Base-by-base conservation (phyloP, 805 yeast species). In the Yamadazyma endophytica region DNA sequence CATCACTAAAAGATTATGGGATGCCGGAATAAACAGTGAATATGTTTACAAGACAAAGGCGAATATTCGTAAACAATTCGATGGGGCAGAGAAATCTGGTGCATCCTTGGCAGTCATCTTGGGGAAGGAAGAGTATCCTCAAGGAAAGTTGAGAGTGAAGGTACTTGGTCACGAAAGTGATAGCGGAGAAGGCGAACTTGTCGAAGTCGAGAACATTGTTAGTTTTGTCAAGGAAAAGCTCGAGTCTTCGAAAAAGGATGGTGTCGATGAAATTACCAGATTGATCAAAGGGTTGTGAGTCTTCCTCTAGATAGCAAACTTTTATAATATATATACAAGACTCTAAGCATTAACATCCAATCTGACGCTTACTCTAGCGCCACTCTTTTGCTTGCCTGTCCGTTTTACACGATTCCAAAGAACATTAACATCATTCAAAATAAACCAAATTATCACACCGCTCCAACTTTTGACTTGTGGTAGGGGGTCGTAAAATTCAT, bases 81-180 rank as follows among this genome's bases (percentile, higher is more conserved):
- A 90, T 49, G 95, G 96, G 30, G 97, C 98, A 25, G 98, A 92
- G 49, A 89, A 86, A 61, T 68, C 87, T 2, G 97, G 96, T 15
- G 86, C 95, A 48, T 81, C 88, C 37, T 48, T 88, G 26, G 96
- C 92, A 9, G 95, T 92, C 26, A 92, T 92, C 44, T 68, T 92
- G 35, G 98, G 98, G 49, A 94, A 90, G 57, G 97, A 92, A 57
- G 98, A 92, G 62, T 88, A 63, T 49, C 75, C 78, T 13, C 77
- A 75, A 43, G 96, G 96, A 13, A 73, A 81, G 39, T 69, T 89
- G 37, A 80, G 96, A 66, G 80, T 92, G 39, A 92, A 92, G 70
- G 72, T 77, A 40, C 73, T 92, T 40, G 96, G 97, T 33, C 86
- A 85, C 48, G 96, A 92, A 46, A 89, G 82, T 47, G 79, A 85